Evolutionary conservation across 495 filamentous ascomycete genomes (phyloP), one percentile per base, ranked within the genome.

Genomic region (Lindgomyces ingoldianus): DNA sequence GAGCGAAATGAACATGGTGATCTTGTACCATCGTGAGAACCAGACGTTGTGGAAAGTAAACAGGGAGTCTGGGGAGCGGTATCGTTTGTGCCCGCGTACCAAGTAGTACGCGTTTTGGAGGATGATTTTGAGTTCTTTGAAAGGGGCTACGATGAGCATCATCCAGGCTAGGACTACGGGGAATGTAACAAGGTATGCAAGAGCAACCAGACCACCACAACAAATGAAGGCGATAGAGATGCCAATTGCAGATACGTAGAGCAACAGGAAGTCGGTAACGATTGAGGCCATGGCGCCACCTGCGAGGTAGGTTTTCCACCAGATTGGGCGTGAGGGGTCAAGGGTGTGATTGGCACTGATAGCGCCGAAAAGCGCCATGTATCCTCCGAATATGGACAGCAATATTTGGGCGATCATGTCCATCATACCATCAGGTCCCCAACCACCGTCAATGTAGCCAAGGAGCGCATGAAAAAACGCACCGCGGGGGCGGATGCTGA

Each of bases 341-440:
- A 29, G 25, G 6, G 48, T 52, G 48, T 52, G 48, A 42, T 56
- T 63, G 11, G 49, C 49, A 36, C 18, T 3, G 33, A 56, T 29
- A 16, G 50, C 33, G 19, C 60, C 33, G 26, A 62, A 62, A 4
- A 62, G 48, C 18, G 59, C 59, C 16, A 63, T 25, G 30, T 63
- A 63, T 3, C 60, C 48, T 19, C 49, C 60, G 41, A 63, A 63
- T 12, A 62, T 29, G 10, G 60, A 63, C 0, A 63, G 48, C 30
- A 63, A 36, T 25, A 63, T 63, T 30, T 63, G 49, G 25, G 60
- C 50, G 25, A 63, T 54, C 60, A 63, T 63, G 25, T 63, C 60
- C 22, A 49, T 63, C 21, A 63, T 18, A 29, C 26, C 60, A 11
- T 63, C 60, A 16, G 50, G 49, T 21, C 39, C 36, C 60, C 60